Evolutionary conservation across 805 yeast genomes (phyloP).

Genomic region (Schwanniomyces pseudopolymorphus): DNA sequence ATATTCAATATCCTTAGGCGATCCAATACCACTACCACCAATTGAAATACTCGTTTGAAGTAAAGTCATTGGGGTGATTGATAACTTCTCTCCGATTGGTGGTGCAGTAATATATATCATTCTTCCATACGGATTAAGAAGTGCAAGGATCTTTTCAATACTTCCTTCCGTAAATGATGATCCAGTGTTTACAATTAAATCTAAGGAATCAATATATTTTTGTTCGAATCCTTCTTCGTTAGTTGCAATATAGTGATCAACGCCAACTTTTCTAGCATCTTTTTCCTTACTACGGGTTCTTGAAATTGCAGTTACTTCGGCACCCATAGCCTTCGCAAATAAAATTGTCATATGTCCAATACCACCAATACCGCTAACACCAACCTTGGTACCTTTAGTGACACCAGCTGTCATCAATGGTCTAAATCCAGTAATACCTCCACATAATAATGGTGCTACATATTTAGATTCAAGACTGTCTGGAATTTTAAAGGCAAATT

Average conservation of each 20-base stretch:
- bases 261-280: constrained; percentile 32
- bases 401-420: constrained; percentile 48
- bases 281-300: constrained; percentile 27
- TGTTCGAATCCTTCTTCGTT: constrained; percentile 41
- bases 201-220: constrained; percentile 36
- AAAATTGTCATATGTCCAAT: constrained; percentile 62
- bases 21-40: constrained; percentile 35
- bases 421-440: constrained; percentile 54
- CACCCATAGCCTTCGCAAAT: constrained; percentile 62
- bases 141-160: constrained; percentile 29
- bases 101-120: constrained; percentile 33
- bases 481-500: constrained; percentile 50
- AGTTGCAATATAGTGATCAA: constrained; percentile 46
- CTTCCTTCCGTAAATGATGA: constrained; percentile 51
- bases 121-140: background rate
- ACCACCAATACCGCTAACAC: constrained; percentile 66
- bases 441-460: constrained; percentile 58
- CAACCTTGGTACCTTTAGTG: constrained; percentile 45
- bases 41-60: constrained; percentile 25
- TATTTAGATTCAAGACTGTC: constrained; percentile 38
- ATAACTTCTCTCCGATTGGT: constrained; percentile 23
- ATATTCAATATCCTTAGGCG: constrained; percentile 32
- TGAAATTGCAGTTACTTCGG: constrained; percentile 35
- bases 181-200: constrained; percentile 54
- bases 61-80: constrained; percentile 24